Conservation (phyloP, 2,329 filamentous ascomycete genomes). For the Hymenoscyphus fructigenus region DNA sequence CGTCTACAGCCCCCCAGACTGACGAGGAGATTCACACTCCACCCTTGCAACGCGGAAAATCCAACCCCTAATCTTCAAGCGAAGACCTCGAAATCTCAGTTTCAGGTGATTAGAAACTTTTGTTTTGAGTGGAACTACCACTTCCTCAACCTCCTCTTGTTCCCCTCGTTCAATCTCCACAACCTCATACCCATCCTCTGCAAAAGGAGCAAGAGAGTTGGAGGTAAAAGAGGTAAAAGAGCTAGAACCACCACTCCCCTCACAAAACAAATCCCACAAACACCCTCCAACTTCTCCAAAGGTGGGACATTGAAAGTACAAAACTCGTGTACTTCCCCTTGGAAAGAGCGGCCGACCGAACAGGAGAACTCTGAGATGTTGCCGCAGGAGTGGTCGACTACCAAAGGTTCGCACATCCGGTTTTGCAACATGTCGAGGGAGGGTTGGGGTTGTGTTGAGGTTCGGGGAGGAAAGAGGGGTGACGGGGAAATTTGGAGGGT, state of each 20-base stretch:
- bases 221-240: not conserved
- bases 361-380: not conserved
- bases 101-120: no score
- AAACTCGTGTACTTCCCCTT: not conserved
- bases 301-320: constrained; percentile 4
- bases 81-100: not conserved
- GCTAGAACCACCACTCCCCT: not conserved
- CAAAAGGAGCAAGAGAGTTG: not conserved
- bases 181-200: no score
- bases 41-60: not conserved
- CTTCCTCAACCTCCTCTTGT: not conserved
- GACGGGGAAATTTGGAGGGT: not conserved
- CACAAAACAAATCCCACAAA: not conserved
- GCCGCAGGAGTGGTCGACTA: not conserved
- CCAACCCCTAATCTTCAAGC: not conserved
- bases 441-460: not conserved
- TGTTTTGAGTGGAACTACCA: not conserved
- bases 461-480: not conserved
- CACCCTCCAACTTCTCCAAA: not conserved
- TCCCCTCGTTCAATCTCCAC: no score
- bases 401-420: not conserved
- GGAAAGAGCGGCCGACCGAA: not conserved
- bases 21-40: not conserved
- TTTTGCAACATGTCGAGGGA: not conserved
- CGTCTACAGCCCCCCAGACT: not conserved